Conservation (phyloP, 2,329 filamentous ascomycete genomes). For the Thielaviopsis populi region DNA sequence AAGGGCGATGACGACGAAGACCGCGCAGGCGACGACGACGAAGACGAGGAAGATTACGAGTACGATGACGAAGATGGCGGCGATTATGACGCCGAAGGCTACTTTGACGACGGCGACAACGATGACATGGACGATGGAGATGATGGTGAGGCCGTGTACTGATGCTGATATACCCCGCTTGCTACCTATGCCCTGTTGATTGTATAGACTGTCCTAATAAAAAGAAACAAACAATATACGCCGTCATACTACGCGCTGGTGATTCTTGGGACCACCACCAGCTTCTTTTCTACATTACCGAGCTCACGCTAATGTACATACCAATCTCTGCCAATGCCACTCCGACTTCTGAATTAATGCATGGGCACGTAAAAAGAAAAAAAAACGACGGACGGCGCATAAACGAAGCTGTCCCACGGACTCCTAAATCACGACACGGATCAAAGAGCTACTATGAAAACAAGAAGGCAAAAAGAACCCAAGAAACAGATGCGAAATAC, state of each 20-base stretch:
- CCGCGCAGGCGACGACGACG: conserved; percentile 28
- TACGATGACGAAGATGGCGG: conserved; percentile 45
- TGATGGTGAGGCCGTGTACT: conserved; percentile 18
- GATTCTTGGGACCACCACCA: neutral
- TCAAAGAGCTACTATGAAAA: conserved; percentile 7
- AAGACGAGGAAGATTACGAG: conserved; percentile 30
- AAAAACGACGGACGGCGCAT: neutral
- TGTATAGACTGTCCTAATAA: neutral
- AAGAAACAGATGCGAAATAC: neutral
- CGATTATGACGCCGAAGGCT: conserved; percentile 46
- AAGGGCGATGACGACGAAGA: conserved; percentile 32
- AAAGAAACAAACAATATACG: neutral
- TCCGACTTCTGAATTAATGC: neutral
- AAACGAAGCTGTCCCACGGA: neutral
- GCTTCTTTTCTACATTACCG: neutral
- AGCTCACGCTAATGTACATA: neutral
- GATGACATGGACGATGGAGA: conserved; percentile 39
- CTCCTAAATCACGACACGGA: neutral
- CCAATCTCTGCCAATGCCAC: neutral
- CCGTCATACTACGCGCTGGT: neutral
- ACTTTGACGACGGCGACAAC: conserved; percentile 44
- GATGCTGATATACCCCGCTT: conserved; percentile 3
- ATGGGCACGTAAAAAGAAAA: neutral
- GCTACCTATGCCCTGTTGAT: neutral
- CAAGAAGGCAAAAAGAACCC: neutral